Evolutionary conservation across 495 filamentous ascomycete species (phyloP).

Genomic region (Margaritispora aquatica): DNA sequence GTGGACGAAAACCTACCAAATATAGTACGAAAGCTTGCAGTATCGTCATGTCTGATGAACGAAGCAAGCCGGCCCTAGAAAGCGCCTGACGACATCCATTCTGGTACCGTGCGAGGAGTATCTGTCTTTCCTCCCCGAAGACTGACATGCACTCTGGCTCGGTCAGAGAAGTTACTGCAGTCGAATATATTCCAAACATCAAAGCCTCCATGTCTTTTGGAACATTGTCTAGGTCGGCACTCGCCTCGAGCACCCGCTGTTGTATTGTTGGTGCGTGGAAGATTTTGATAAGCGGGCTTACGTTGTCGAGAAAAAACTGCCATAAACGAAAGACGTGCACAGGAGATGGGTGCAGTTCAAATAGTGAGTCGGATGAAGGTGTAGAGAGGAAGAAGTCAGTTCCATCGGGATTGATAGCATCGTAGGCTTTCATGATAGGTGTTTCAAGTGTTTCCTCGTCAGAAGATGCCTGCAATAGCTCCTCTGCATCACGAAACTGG

Average conservation of each 20-base stretch:
- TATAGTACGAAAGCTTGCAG: conserved; percentile 55
- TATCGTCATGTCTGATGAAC: conserved; percentile 46
- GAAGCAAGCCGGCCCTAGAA: conserved; percentile 37
- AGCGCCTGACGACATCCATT: conserved; percentile 39
- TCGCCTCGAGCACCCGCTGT: conserved; percentile 40
- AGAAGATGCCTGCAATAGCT: conserved; percentile 18
- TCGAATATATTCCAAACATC: conserved; percentile 45
- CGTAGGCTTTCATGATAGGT: conserved; percentile 7
- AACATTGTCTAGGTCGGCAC: conserved; percentile 32
- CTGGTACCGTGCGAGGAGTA: conserved; percentile 36
- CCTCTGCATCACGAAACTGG: conserved; percentile 11
- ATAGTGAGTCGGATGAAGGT: background rate
- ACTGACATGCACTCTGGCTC: conserved; percentile 32
- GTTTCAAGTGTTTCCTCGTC: conserved; percentile 12
- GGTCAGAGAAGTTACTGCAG: conserved; percentile 33
- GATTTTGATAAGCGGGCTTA: conserved; percentile 48
- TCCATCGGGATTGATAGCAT: background rate
- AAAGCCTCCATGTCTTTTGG: conserved; percentile 42
- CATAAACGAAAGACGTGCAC: conserved; percentile 30
- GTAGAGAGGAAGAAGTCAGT: conserved; percentile 8
- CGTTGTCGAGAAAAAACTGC: conserved; percentile 45
- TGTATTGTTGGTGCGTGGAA: conserved; percentile 48
- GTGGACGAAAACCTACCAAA: conserved; percentile 33
- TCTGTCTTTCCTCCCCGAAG: conserved; percentile 36
- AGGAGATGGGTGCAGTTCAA: conserved; percentile 15